Evolutionary conservation across 2,329 filamentous ascomycete genomes (phyloP).

Genomic region (Salinomyces thailandicus): DNA sequence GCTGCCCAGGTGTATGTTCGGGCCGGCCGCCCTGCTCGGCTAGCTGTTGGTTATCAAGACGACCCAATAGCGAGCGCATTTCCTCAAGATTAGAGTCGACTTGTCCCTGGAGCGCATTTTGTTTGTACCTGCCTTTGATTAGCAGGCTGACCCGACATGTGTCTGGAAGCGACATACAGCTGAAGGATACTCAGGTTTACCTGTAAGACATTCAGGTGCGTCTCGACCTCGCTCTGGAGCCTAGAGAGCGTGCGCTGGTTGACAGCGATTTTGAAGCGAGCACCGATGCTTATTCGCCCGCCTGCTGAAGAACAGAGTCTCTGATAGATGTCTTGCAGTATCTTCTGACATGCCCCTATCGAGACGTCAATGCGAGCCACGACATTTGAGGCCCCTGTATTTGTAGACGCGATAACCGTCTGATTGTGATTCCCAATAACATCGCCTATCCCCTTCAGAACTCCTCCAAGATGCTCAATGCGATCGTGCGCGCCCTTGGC

Average conservation of each 20-base stretch:
- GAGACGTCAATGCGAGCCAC: conserved; percentile 7
- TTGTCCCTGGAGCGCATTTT: conserved; percentile 2
- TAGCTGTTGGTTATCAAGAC: too few relatives aligned
- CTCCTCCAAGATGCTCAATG: conserved; percentile 9
- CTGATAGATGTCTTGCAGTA: conserved; percentile 7
- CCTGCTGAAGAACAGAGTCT: conserved; percentile 3
- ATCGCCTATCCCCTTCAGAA: conserved; percentile 9
- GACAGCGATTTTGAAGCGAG: conserved; percentile 9
- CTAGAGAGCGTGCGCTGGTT: conserved; percentile 9
- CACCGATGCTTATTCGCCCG: conserved; percentile 3
- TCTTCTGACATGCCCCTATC: conserved; percentile 4
- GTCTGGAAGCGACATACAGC: conserved; percentile 5
- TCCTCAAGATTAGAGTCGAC: too few relatives aligned
- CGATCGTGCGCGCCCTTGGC: conserved; percentile 10
- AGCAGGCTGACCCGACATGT: background rate
- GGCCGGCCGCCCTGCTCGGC: too few relatives aligned
- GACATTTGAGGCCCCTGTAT: conserved; percentile 5
- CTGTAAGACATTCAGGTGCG: conserved; percentile 12
- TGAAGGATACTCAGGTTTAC: conserved; percentile 12
- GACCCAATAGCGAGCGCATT: too few relatives aligned
- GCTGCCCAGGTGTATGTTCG: too few relatives aligned
- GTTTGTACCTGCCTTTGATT: conserved; percentile 7
- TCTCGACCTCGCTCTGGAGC: conserved; percentile 14
- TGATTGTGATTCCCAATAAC: conserved; percentile 9
- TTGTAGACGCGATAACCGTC: background rate